phyloP scores from a whole-genome alignment of 177 flowering plant genomes.

The Vitis hybrid region DNA sequence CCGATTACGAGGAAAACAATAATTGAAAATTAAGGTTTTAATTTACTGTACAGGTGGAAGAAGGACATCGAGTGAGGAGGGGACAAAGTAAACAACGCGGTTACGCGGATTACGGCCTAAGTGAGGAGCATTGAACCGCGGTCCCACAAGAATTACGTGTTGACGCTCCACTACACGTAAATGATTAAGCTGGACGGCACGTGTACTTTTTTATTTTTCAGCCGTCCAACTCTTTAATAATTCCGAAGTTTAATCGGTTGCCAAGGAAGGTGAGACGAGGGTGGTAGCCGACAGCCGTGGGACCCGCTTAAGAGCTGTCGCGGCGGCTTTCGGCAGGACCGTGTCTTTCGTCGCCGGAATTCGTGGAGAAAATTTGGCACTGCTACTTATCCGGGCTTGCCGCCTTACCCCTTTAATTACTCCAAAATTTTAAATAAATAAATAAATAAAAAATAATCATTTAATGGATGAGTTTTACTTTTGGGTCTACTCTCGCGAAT shows the following conservation, averaged over 20 bases:
- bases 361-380: constrained; percentile 14
- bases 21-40: too few relatives aligned
- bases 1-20: too few relatives aligned
- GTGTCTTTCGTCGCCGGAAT: constrained; percentile 15
- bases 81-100: too few relatives aligned
- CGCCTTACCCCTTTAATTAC: neutral
- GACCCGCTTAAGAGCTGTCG: neutral
- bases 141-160: constrained; percentile 19
- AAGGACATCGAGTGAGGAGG: too few relatives aligned
- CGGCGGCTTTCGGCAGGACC: too few relatives aligned
- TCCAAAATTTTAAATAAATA: neutral
- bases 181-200: constrained; percentile 25
- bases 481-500: too few relatives aligned
- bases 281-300: constrained; percentile 13
- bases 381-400: neutral
- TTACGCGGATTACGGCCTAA: neutral
- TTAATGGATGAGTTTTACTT: neutral
- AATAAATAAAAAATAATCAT: too few relatives aligned
- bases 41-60: too few relatives aligned
- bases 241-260: constrained; percentile 9
- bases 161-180: constrained; percentile 30
- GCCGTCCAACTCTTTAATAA: constrained; percentile 12
- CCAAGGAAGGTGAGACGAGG: neutral
- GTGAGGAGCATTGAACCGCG: neutral
- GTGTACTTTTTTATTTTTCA: constrained; percentile 2